phyloP scores from a whole-genome alignment of 2,329 filamentous ascomycete species.

The Lachnellula willkommii region DNA sequence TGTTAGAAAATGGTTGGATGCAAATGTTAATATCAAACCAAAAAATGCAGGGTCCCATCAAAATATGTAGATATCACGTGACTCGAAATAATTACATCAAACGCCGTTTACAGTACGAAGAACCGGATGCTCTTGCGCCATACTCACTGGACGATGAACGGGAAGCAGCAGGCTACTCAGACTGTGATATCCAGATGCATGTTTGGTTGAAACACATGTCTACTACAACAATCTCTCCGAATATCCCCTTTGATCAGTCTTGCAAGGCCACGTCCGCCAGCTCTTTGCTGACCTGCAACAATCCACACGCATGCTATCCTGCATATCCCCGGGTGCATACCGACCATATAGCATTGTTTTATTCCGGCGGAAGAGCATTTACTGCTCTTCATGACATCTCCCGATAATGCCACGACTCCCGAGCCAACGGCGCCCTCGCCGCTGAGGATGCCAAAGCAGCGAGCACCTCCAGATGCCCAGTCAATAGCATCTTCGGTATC shows the following conservation, averaged over 20 bases:
- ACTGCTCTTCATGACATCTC: conserved; percentile 58
- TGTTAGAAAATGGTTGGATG: no score
- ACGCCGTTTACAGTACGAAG: no score
- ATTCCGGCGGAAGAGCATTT: conserved; percentile 7
- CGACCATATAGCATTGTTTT: conserved; percentile 6
- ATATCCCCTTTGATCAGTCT: conserved; percentile 2
- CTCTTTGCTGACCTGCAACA: conserved; percentile 11
- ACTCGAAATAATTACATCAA: no score
- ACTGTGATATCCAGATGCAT: not conserved
- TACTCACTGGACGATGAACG: not conserved
- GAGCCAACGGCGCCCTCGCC: conserved; percentile 39
- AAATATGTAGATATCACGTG: no score
- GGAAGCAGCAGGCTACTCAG: not conserved
- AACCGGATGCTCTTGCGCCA: not conserved
- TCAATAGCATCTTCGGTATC: conserved; percentile 45
- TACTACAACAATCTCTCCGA: not conserved
- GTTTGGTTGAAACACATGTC: not conserved
- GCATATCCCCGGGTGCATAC: conserved; percentile 37
- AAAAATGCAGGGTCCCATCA: no score
- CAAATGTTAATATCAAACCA: no score
- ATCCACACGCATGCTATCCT: conserved; percentile 36
- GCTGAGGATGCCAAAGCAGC: conserved; percentile 55
- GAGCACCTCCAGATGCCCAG: conserved; percentile 45
- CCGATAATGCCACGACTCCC: conserved; percentile 56
- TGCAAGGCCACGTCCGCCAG: conserved; percentile 6